Evolutionary conservation across 1,284 basidiomycete species (phyloP).

Genomic region (Ustilago sp.): DNA sequence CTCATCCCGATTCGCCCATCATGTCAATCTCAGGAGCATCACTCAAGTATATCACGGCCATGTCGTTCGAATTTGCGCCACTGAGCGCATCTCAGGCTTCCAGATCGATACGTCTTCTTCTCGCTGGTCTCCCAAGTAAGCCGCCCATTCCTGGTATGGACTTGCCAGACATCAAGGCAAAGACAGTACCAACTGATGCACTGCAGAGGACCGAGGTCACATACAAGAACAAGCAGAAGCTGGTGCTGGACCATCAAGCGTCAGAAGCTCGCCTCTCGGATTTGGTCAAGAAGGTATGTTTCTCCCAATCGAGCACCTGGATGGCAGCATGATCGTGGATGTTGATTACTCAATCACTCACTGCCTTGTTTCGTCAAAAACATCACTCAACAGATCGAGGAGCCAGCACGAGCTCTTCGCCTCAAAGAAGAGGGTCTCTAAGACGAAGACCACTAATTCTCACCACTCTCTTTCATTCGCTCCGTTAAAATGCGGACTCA

Average conservation of each 20-base stretch:
- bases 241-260: constrained; percentile 31
- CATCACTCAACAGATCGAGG: constrained; percentile 35
- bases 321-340: neutral
- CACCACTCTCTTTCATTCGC: neutral
- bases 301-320: neutral
- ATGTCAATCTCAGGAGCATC: constrained; percentile 48
- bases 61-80: constrained; percentile 43
- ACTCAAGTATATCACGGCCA: constrained; percentile 51
- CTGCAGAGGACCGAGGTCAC: constrained; percentile 36
- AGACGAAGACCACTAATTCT: neutral
- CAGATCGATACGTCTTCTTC: constrained; percentile 40
- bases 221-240: constrained; percentile 51
- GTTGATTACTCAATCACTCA: no score
- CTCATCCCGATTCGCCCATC: neutral
- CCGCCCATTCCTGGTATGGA: constrained; percentile 42
- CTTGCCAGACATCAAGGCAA: constrained; percentile 36
- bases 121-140: constrained; percentile 38
- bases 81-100: constrained; percentile 38
- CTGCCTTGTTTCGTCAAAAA: no score
- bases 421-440: constrained; percentile 52
- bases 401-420: constrained; percentile 44
- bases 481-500: neutral
- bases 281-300: constrained; percentile 43
- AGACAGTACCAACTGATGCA: constrained; percentile 29
- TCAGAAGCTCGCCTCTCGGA: constrained; percentile 19